Conservation (phyloP, 345 rosid genomes). For the Salix suchowensis region DNA sequence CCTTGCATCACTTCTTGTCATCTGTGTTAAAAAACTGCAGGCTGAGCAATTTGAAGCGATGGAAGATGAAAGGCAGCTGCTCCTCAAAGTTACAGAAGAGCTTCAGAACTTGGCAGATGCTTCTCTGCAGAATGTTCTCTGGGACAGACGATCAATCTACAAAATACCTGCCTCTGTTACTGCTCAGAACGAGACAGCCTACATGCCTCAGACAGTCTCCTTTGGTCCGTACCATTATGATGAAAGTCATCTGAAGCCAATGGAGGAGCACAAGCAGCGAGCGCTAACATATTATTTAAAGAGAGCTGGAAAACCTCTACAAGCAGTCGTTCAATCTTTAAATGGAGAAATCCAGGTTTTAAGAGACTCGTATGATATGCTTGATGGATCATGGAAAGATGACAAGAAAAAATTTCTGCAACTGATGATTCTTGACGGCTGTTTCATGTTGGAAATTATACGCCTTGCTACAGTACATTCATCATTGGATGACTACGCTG, state of each 20-base stretch:
- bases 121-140: conserved; percentile 8
- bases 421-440: conserved; percentile 50
- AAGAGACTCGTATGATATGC: conserved; percentile 27
- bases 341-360: conserved; percentile 14
- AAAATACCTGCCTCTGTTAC: conserved; percentile 31
- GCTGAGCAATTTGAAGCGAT: neutral
- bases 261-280: conserved; percentile 45
- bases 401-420: conserved; percentile 19
- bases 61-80: conserved; percentile 9
- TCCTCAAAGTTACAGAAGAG: neutral
- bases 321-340: conserved; percentile 17
- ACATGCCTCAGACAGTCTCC: conserved; percentile 38
- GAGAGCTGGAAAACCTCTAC: conserved; percentile 15
- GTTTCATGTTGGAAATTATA: conserved; percentile 48
- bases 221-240: conserved; percentile 46
- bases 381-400: conserved; percentile 22
- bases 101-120: conserved; percentile 16
- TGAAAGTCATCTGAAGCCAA: conserved; percentile 26
- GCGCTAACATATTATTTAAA: conserved; percentile 31
- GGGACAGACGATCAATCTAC: conserved; percentile 40
- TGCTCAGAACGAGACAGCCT: conserved; percentile 29
- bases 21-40: neutral
- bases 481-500: conserved; percentile 22
- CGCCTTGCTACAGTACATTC: neutral
- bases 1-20: neutral